Conservation (phyloP, 371 early-diverging fungal genomes). For the Mortierella sp. region DNA sequence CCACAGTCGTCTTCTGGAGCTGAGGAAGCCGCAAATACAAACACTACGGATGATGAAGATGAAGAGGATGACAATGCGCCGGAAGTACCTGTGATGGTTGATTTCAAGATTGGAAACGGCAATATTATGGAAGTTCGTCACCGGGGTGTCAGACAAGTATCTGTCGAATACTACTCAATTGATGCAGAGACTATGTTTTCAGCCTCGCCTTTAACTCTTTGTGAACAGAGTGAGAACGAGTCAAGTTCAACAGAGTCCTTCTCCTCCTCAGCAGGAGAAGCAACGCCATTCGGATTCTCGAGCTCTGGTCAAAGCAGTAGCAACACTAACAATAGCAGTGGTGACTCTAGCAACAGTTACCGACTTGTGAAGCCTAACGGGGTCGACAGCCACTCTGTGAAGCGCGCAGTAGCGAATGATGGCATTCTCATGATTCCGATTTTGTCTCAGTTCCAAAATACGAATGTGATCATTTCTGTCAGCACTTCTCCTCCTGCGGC, state of each 20-base stretch:
- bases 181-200: slow-evolving; percentile 75
- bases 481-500: slow-evolving; percentile 39
- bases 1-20: not conserved
- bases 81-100: slow-evolving; percentile 36
- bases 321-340: not conserved
- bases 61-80: slow-evolving; percentile 4
- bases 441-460: slow-evolving; percentile 43
- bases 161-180: slow-evolving; percentile 68
- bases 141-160: slow-evolving; percentile 59
- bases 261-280: not conserved
- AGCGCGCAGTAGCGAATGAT: slow-evolving; percentile 30
- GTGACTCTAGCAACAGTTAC: slow-evolving; percentile 33
- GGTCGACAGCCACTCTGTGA: slow-evolving; percentile 26
- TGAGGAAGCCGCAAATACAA: not conserved
- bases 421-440: slow-evolving; percentile 43
- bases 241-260: slow-evolving; percentile 8
- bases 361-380: slow-evolving; percentile 49
- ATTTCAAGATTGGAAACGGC: slow-evolving; percentile 46
- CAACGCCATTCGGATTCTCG: not conserved
- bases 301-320: not conserved
- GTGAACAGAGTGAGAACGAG: slow-evolving; percentile 47
- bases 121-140: slow-evolving; percentile 35
- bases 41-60: slow-evolving; percentile 1
- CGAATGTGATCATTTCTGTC: slow-evolving; percentile 50
- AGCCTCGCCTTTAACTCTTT: slow-evolving; percentile 42